Evolutionary conservation across 1,284 basidiomycete species (phyloP), one percentile per base, ranked within the genome.

Genomic region (Ustilago xerochloae): DNA sequence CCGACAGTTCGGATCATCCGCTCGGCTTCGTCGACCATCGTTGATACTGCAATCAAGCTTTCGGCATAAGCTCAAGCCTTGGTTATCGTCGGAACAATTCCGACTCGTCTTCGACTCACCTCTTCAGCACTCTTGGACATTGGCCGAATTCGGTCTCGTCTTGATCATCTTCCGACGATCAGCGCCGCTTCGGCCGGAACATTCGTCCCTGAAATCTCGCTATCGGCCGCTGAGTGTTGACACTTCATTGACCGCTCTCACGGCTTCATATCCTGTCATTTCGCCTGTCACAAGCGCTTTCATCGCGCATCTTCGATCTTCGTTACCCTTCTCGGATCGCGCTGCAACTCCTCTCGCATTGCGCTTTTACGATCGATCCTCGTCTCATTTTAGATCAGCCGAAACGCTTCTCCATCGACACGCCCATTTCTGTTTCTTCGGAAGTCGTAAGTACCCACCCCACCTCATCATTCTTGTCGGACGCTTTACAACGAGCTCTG

Each of bases 391-490:
- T 30, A 29, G 38, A 29, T 47, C 41, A 16, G 22, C 22, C 39
- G 43, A 29, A 39, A 36, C 41, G 33, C 6, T 35, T 13, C 18
- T 54, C 4, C 41, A 33, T 55, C 30, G 39, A 12, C 47, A 43
- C 18, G 7, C 39, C 24, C 35, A 38, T 53, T 30, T 33, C 22
- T 29, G n/a, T n/a, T n/a, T n/a, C n/a, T 36, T 58, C 62, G 62
- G 30, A 58, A 58, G 55, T 58, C 36, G 62, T 64, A 54, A 59
- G 62, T 64, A 64, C 36, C 62, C 55, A 58, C 62, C 32, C 24
- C 55, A 32, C 18, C 58, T 54, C 46, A 53, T 53, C 30, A 43
- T 36, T 45, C 24, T 48, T 39, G 18, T 41, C 20, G 20, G n/a
- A n/a, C n/a, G n/a, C n/a, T n/a, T n/a, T n/a, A n/a, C n/a, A n/a